phyloP scores from a whole-genome alignment of 768 basidiomycete species.

The Thelephora aurantiotincta region DNA sequence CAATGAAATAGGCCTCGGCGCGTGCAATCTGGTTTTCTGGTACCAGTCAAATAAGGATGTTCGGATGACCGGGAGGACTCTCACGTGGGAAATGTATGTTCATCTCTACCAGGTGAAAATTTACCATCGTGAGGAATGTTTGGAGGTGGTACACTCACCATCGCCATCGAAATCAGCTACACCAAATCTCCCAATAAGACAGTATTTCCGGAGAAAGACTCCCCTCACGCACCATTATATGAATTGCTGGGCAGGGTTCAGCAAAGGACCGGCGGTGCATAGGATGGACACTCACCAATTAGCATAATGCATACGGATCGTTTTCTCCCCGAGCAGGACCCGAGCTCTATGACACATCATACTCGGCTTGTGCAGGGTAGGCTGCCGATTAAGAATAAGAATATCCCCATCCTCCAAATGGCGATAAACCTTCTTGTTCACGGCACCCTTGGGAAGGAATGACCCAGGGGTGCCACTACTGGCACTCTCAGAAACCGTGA shows the following conservation, averaged over 20 bases:
- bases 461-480: slow-evolving; percentile 24
- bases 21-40: slow-evolving; percentile 90
- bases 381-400: slow-evolving; percentile 92
- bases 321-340: slow-evolving; percentile 91
- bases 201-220: slow-evolving; percentile 3
- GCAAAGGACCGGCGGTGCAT: background rate
- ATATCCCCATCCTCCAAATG: slow-evolving; percentile 93
- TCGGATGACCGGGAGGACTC: slow-evolving; percentile 15
- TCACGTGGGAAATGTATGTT: slow-evolving; percentile 98
- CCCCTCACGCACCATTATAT: slow-evolving; percentile 63
- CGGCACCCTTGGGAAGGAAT: slow-evolving; percentile 58
- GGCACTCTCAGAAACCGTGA: slow-evolving; percentile 80
- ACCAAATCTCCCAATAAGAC: slow-evolving; percentile 1
- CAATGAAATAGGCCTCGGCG: slow-evolving; percentile 86
- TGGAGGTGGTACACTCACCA: slow-evolving; percentile 28
- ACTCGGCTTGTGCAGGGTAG: slow-evolving; percentile 95
- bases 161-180: slow-evolving; percentile 89
- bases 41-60: slow-evolving; percentile 2
- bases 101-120: slow-evolving; percentile 55
- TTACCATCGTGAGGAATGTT: slow-evolving; percentile 5
- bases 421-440: slow-evolving; percentile 96
- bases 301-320: slow-evolving; percentile 98
- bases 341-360: slow-evolving; percentile 98
- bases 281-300: slow-evolving; percentile 59
- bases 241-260: slow-evolving; percentile 57